A percentile compares a stretch with the other conserved stretches of the same genome.
phyloP scores from a whole-genome alignment of 2,329 filamentous ascomycete species.

The Fusarium solani-melongenae region DNA sequence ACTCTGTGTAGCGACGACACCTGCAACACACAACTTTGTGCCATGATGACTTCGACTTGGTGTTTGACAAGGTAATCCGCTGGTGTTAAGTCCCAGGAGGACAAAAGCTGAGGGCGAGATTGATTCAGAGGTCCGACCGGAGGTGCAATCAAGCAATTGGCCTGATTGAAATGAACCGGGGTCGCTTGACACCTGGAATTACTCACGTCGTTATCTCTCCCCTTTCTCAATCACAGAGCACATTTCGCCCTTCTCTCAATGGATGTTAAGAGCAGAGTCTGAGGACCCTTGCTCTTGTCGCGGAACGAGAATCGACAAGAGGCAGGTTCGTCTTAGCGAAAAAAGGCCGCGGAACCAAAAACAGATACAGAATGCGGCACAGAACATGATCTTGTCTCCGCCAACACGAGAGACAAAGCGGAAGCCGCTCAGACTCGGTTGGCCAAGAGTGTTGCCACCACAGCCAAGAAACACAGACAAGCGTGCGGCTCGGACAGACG shows the following conservation, averaged over 20 bases:
- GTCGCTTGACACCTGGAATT: not conserved
- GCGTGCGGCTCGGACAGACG: not conserved
- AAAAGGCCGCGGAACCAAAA: not conserved
- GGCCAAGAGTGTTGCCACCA: conserved; percentile 1
- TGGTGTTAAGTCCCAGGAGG: not conserved
- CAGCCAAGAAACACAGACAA: not conserved
- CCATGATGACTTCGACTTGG: not conserved
- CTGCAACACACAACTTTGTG: not conserved
- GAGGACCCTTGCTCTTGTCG: not conserved
- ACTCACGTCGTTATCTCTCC: not conserved
- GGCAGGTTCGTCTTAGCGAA: not conserved
- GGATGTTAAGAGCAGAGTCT: not conserved
- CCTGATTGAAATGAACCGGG: not conserved
- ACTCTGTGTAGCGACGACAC: not conserved
- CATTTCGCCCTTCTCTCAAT: not conserved
- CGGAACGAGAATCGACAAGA: not conserved
- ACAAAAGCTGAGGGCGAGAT: not conserved
- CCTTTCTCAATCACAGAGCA: not conserved
- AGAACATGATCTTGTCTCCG: not conserved
- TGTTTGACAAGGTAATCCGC: not conserved
- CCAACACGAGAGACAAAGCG: not conserved
- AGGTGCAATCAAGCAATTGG: not conserved
- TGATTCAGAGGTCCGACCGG: not conserved
- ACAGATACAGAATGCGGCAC: not conserved
- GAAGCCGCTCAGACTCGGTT: not conserved